These are phyloP conservation scores for Geopyxis carbonaria DNA, from an alignment of 495 filamentous ascomycete species.

Conservation along the genomic window DNA sequence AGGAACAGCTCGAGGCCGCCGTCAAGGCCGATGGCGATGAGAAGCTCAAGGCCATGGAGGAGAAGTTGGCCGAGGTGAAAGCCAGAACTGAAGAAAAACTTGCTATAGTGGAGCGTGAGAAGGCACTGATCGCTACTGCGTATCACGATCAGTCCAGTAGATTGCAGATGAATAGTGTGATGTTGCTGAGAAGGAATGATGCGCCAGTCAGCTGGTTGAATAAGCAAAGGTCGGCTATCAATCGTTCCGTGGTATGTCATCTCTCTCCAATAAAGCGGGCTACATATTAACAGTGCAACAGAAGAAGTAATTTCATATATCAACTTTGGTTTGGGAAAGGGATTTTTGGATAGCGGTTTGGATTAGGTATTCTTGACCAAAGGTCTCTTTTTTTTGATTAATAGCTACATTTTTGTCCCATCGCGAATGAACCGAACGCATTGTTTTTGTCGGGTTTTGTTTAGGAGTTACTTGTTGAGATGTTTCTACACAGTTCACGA, in stretches of 20 bases:
- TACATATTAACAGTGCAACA: neutral
- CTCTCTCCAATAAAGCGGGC: conserved; percentile 3
- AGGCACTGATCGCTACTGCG: conserved; percentile 66
- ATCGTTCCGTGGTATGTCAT: conserved; percentile 24
- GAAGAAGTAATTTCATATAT: too few relatives aligned
- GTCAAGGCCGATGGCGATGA: conserved; percentile 30
- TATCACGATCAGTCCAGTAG: conserved; percentile 81
- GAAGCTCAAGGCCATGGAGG: conserved; percentile 32
- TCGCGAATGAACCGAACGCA: too few relatives aligned
- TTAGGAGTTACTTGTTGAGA: too few relatives aligned
- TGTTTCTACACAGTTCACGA: too few relatives aligned
- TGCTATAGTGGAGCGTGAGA: conserved; percentile 64
- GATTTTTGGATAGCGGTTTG: too few relatives aligned
- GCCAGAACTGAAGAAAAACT: conserved; percentile 43
- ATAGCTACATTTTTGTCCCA: too few relatives aligned
- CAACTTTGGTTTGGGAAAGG: too few relatives aligned
- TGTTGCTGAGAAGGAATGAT: conserved; percentile 55
- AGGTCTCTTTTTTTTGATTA: too few relatives aligned
- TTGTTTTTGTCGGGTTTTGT: too few relatives aligned
- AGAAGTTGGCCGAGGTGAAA: conserved; percentile 26
- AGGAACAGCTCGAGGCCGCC: conserved; percentile 37
- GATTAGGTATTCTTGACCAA: too few relatives aligned
- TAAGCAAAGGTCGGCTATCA: conserved; percentile 64
- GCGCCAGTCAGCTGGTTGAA: conserved; percentile 77
- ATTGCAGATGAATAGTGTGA: conserved; percentile 75